These are phyloP conservation scores for Zymoseptoria ardabiliae DNA, from an alignment of 2,329 filamentous ascomycete species.

Conservation along the genomic window DNA sequence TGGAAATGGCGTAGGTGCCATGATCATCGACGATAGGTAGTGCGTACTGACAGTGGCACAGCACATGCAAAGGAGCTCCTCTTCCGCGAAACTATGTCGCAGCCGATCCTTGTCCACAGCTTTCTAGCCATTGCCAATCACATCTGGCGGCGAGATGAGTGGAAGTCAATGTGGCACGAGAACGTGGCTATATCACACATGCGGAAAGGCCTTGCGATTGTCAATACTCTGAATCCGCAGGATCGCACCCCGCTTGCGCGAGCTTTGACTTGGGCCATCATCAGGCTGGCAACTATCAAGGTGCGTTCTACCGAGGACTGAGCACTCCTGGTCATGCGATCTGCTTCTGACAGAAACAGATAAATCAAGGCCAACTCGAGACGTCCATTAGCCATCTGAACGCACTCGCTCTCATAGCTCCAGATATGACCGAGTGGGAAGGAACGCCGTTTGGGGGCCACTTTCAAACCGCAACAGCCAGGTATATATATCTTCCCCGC, in stretches of 20 bases:
- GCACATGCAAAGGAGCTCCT: conserved; percentile 4
- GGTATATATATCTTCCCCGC: neutral
- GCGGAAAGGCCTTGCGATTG: conserved; percentile 3
- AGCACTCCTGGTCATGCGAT: neutral
- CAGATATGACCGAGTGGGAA: conserved; percentile 9
- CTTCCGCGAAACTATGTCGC: conserved; percentile 7
- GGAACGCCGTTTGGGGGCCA: conserved; percentile 7
- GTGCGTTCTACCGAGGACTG: neutral
- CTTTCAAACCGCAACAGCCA: conserved; percentile 8
- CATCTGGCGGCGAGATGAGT: conserved; percentile 11
- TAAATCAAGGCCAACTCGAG: conserved; percentile 12
- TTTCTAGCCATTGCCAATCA: conserved; percentile 13
- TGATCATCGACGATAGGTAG: neutral
- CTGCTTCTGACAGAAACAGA: neutral
- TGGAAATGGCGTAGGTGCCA: conserved; percentile 3
- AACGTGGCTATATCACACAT: conserved; percentile 9
- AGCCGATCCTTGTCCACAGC: conserved; percentile 10
- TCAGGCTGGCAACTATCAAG: conserved; percentile 13
- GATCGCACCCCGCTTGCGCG: conserved; percentile 4
- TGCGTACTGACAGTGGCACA: neutral
- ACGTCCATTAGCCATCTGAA: conserved; percentile 11
- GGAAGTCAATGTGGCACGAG: conserved; percentile 6
- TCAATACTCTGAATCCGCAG: neutral
- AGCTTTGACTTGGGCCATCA: conserved; percentile 11
- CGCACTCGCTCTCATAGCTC: conserved; percentile 8